A percentile compares a stretch with the other conserved stretches of the same genome.
These are phyloP conservation scores for Articulospora tetracladia DNA, from an alignment of 495 filamentous ascomycete genomes.

Conservation along the genomic window DNA sequence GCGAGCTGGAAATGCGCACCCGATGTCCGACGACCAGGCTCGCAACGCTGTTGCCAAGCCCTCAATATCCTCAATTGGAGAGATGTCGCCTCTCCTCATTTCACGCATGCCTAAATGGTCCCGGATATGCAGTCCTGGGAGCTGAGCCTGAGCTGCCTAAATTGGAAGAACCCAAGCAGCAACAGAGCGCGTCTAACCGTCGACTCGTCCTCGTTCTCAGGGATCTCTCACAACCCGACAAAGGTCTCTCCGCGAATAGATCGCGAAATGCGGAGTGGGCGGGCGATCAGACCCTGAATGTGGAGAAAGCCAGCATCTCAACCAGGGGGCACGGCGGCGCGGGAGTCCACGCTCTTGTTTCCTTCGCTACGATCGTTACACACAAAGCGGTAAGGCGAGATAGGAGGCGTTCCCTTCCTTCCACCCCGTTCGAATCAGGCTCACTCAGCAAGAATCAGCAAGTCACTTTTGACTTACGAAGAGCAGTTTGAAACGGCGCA, in stretches of 20 bases:
- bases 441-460: neutral
- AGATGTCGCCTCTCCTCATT: neutral
- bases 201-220: neutral
- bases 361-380: neutral
- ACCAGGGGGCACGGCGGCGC: neutral
- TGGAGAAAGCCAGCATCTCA: neutral
- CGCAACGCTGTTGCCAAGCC: neutral
- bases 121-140: neutral
- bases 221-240: neutral
- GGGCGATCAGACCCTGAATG: neutral
- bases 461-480: neutral
- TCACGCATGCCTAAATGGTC: neutral
- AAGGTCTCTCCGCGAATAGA: neutral
- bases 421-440: neutral
- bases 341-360: neutral
- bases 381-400: constrained; percentile 10
- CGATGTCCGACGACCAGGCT: constrained; percentile 2
- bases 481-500: neutral
- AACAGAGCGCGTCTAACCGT: neutral
- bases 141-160: neutral
- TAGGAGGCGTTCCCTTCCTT: neutral
- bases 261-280: neutral
- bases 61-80: neutral
- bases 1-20: neutral
- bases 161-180: neutral